Evolutionary conservation across 306 rosid species (phyloP).

Genomic region (Quercus variabilis): DNA sequence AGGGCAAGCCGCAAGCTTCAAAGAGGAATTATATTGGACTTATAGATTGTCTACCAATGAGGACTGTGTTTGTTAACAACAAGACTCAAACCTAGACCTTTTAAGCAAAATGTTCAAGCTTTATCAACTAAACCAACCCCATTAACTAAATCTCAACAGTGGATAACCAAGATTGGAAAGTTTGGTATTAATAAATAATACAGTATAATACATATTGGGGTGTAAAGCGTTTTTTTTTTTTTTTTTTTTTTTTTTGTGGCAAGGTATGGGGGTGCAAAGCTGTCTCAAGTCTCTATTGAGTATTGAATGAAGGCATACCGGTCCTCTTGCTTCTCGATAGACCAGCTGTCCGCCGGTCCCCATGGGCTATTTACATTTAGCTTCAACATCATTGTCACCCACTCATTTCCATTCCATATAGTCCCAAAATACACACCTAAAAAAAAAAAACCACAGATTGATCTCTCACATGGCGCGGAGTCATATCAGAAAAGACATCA

Average conservation of each 20-base stretch:
- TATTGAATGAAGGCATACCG: not conserved
- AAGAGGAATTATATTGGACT: too few relatives aligned
- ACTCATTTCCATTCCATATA: not conserved
- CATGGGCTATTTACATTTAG: not conserved
- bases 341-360: not conserved
- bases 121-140: too few relatives aligned
- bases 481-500: not conserved
- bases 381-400: slow-evolving; percentile 7
- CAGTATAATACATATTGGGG: too few relatives aligned
- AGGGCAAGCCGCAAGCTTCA: accelerated
- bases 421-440: not conserved
- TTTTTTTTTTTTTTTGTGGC: too few relatives aligned
- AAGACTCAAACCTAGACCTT: accelerated
- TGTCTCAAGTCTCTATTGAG: too few relatives aligned
- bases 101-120: accelerated
- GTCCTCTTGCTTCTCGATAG: not conserved
- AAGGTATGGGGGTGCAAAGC: too few relatives aligned
- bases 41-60: accelerated
- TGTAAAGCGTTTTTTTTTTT: too few relatives aligned
- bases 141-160: too few relatives aligned
- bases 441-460: not conserved
- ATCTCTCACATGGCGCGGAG: not conserved
- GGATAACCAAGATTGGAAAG: too few relatives aligned
- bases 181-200: too few relatives aligned
- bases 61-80: accelerated